Percentiles rank a stretch among this genome's conserved stretches.
Conservation (phyloP, 176 grass and related monocot genomes). For the Microstegium vimineum region DNA sequence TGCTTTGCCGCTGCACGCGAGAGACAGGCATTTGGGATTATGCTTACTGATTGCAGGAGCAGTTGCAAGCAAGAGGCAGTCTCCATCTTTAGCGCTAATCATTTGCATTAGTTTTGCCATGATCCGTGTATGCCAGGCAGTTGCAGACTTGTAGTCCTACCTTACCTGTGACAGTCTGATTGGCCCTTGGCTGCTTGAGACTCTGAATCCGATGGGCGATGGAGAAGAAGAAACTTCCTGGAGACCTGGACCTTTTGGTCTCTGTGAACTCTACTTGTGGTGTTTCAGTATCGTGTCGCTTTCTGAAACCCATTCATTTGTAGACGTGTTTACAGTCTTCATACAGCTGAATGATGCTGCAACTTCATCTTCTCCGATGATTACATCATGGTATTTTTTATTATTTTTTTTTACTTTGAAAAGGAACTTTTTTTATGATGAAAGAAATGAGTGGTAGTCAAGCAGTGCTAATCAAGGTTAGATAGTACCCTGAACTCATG, state of each 20-base stretch:
- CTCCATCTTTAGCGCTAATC: not conserved
- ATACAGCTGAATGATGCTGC: not conserved
- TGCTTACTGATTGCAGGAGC: conserved; percentile 7
- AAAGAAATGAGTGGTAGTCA: not conserved
- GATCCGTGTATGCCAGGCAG: not conserved
- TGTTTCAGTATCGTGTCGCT: not conserved
- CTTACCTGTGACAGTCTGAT: not conserved
- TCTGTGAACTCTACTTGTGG: not conserved
- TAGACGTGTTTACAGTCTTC: not conserved
- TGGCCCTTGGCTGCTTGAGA: conserved; percentile 4
- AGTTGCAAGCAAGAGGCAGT: conserved; percentile 5
- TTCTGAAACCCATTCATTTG: not conserved
- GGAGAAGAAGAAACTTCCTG: conserved; percentile 29
- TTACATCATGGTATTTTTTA: not conserved
- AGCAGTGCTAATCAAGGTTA: not conserved
- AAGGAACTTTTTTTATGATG: not conserved
- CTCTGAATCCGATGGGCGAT: not conserved
- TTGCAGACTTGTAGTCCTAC: not conserved
- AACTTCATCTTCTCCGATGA: not conserved
- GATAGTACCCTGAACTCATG: not conserved
- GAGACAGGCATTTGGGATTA: not conserved
- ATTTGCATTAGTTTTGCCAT: not conserved
- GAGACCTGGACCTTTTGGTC: not conserved
- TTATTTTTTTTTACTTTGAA: not conserved
- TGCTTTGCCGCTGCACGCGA: not conserved